Evolutionary conservation across 228 moss, liverwort and hornwort genomes (phyloP), one percentile per base, ranked within the genome.

Genomic region (Sphagnum fallax): DNA sequence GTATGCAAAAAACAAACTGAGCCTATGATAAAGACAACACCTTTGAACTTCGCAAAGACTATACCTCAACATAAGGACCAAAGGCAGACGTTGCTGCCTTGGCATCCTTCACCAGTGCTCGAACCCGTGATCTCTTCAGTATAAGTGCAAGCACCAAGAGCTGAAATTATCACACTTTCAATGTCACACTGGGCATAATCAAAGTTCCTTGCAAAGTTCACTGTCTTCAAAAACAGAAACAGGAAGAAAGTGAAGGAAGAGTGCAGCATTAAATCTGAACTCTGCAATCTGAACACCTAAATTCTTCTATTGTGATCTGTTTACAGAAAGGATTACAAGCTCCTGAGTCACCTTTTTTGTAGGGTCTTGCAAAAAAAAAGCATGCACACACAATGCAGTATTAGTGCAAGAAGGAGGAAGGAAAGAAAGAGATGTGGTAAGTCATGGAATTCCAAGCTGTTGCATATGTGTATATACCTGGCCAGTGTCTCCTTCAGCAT

Each of bases 401-500:
- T 32, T 32, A 32, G 32, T 32, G 32, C 32, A 32, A 32, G 32
- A 32, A 32, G 32, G 32, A 32, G 32, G 32, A 32, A 32, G 32
- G 32, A 32, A 32, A 32, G 32, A 32, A 32, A 32, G 32, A 32
- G 32, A 32, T 1, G 32, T 32, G 32, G 32, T 32, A 32, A 32
- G 32, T 32, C 32, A 32, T 32, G 32, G 32, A 32, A 32, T 32
- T 32, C 32, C 32, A 32, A 32, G 32, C 32, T 2, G 32, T 32
- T 32, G 3, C 32, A 32, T 32, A 32, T 32, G 32, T 32, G 2
- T 32, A 3, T 47, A 10, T 76, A 96, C 96, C 93, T 96, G 96
- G 57, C 97, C 93, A 82, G 91, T 97, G 59, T 91, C 87, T 63
- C 93, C 90, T n/a, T 91, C 97, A 52, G 91, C 97, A 74, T 93